Percentiles rank a stretch among this genome's conserved stretches.
phyloP scores from a whole-genome alignment of 805 yeast species.

The Saturnispora dispora region DNA sequence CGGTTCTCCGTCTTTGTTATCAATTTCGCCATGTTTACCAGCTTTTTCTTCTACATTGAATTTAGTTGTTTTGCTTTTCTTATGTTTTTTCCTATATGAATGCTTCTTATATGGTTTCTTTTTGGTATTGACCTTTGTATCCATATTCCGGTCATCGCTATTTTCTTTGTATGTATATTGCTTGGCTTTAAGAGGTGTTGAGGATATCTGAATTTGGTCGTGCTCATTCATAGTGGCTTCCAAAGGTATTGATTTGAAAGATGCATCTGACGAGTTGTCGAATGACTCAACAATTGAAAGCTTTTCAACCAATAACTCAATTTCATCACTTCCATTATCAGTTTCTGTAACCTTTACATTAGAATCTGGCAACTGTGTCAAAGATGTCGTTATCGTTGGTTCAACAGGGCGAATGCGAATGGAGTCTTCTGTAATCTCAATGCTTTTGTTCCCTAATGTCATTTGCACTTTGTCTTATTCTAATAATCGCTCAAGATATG shows the following conservation, averaged over 20 bases:
- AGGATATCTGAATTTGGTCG: not conserved
- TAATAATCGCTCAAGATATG: no score
- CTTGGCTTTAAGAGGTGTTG: not conserved
- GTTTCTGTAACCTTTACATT: not conserved
- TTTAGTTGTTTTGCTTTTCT: not conserved
- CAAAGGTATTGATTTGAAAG: not conserved
- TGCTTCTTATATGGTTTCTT: not conserved
- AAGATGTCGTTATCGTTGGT: not conserved
- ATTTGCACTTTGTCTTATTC: not conserved
- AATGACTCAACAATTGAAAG: not conserved
- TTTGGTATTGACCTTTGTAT: not conserved
- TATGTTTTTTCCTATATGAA: not conserved
- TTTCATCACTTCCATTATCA: not conserved
- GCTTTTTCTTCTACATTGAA: not conserved
- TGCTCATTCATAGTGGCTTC: not conserved
- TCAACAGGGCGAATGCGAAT: not conserved
- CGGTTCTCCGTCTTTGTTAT: not conserved
- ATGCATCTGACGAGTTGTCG: not conserved
- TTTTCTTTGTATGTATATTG: not conserved
- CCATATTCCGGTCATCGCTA: not conserved
- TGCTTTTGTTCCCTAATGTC: not conserved
- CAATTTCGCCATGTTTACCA: not conserved
- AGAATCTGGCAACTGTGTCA: not conserved
- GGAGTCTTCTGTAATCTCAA: not conserved
- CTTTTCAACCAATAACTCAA: not conserved